Evolutionary conservation across 371 early-diverging fungal genomes (phyloP), one percentile per base, ranked within the genome.

Genomic region (Syncephalis fuscata): DNA sequence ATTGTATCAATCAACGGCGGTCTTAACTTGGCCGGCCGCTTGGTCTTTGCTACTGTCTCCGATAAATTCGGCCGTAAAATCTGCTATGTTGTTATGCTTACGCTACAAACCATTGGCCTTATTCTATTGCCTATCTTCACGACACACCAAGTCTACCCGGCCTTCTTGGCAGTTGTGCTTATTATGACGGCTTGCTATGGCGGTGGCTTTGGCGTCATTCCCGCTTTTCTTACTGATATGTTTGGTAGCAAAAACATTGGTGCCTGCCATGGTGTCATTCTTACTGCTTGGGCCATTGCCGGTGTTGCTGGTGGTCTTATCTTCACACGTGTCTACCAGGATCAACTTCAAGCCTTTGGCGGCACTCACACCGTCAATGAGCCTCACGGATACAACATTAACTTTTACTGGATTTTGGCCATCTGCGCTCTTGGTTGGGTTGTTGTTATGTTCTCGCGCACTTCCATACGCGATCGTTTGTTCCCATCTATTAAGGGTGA

Each of bases 151-250:
- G 58, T 51, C 53, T 76, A 71, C 60, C 60, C 67, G 64, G 63
- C 62, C 1, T 74, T 70, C 59, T 51, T 76, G 17, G 41, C 58
- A 23, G 56, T 66, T 21, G 56, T 71, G 43, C 72, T 71, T 66
- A 53, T 63, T 4, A 53, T 70, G 21, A 69, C 71, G 4, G 54
- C 65, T n/a, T 70, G 68, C 60, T 74, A 74, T 27, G 74, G 74
- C 21, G 73, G 70, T 16, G 80, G 77, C 7, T 77, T 76, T 41
- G 80, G 76, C 17, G 67, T 75, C 53, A 77, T 80, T 39, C 80
- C 78, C 0, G 77, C 78, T 4, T 78, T 76, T 51, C 64, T 80
- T 1, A 64, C 76, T 40, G 80, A 80, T 48, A 68, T 75, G 67
- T 80, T 74, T 53, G 76, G 78, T 2, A 59, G 68, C 57, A 71